Conservation (phyloP, 108 stramenopile species). For the Hondaea fermentalgiana region DNA sequence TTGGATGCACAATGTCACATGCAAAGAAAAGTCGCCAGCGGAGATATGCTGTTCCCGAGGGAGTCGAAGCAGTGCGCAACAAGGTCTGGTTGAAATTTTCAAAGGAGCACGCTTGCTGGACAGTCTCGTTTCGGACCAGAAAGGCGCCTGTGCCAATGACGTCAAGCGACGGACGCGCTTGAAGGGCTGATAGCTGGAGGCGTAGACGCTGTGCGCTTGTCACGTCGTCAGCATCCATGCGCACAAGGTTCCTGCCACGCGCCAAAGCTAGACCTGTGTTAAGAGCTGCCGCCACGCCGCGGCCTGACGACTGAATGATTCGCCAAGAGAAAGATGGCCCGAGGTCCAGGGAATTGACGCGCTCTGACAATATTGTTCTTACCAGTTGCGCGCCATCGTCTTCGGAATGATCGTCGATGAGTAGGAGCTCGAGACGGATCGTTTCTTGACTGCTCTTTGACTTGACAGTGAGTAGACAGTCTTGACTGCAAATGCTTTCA, state of each 20-base stretch:
- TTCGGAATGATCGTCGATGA: neutral
- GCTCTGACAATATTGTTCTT: neutral
- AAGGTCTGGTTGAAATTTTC: neutral
- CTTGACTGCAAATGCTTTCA: neutral
- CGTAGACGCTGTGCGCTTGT: neutral
- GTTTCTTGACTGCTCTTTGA: too few species aligned
- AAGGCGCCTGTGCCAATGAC: neutral
- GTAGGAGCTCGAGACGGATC: neutral
- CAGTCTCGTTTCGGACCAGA: neutral
- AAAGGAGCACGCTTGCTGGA: neutral
- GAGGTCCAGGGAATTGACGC: neutral
- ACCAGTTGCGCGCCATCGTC: neutral
- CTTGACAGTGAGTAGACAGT: too few species aligned
- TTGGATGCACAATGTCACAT: neutral
- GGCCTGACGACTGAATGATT: too few species aligned
- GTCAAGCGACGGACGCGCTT: neutral
- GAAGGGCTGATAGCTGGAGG: neutral
- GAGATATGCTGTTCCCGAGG: neutral
- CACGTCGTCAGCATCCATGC: slow-evolving; percentile 4
- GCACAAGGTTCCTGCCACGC: neutral
- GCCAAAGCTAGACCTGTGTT: neutral
- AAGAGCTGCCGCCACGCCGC: neutral
- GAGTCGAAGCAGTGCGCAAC: neutral
- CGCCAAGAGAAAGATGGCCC: too few species aligned
- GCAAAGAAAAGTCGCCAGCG: neutral